Percentiles rank a stretch among this genome's conserved stretches.
phyloP scores from a whole-genome alignment of 106 monocot genomes.

The Platanthera guangdongensis region DNA sequence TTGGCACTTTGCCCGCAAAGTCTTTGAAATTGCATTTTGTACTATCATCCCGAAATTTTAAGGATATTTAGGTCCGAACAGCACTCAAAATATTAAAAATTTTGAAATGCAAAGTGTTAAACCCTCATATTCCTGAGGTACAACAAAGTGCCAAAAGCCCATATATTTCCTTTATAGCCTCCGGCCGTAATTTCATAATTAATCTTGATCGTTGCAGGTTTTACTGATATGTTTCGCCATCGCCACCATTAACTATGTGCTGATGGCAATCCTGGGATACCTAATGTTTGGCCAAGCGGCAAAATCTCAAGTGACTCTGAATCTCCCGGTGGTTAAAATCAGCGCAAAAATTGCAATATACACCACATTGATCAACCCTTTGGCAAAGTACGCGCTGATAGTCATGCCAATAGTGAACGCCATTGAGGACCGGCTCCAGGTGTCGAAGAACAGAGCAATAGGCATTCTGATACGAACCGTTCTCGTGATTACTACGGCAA shows the following conservation, averaged over 20 bases:
- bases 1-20: no score
- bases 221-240: constrained; percentile 44
- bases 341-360: constrained; percentile 71
- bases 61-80: no score
- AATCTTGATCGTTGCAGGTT: constrained; percentile 30
- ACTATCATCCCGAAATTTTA: no score
- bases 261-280: constrained; percentile 63
- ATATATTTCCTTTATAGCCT: no score
- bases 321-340: constrained; percentile 46
- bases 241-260: constrained; percentile 44
- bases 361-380: constrained; percentile 54
- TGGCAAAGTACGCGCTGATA: constrained; percentile 60
- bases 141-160: no score
- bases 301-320: constrained; percentile 22
- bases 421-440: constrained; percentile 36
- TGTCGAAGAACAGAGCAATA: constrained; percentile 18
- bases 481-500: constrained; percentile 31
- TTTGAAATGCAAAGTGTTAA: no score
- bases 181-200: no score
- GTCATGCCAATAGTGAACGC: constrained; percentile 16
- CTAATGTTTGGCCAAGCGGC: constrained; percentile 57
- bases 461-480: constrained; percentile 22
- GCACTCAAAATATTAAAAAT: no score
- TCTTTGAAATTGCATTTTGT: no score
- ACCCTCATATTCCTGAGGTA: no score